A percentile compares a stretch with the other conserved stretches of the same genome.
Evolutionary conservation across 2,329 filamentous ascomycete species (phyloP).

Genomic region (Neocatenulostroma microsporum): DNA sequence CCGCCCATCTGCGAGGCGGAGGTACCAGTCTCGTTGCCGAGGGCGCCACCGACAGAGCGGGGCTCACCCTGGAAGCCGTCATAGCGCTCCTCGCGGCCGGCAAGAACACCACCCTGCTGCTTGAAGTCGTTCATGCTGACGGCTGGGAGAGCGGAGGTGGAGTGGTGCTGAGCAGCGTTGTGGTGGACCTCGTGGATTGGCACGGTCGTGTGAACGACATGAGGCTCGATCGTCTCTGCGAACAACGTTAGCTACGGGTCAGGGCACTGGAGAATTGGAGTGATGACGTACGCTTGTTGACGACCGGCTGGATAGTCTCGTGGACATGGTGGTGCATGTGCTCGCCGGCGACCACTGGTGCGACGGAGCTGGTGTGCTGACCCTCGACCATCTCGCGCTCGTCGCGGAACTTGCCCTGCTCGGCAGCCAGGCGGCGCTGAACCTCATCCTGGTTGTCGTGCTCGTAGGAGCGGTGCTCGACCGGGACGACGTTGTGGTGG

Average conservation of each 20-base stretch:
- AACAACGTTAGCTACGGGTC: neutral
- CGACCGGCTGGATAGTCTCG: slow-evolving; percentile 62
- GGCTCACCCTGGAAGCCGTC: slow-evolving; percentile 58
- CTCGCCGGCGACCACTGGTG: slow-evolving; percentile 50
- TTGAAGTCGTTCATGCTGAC: slow-evolving; percentile 60
- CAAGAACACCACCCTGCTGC: slow-evolving; percentile 46
- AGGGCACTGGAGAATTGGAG: neutral
- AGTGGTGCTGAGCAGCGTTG: slow-evolving; percentile 58
- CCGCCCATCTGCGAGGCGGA: slow-evolving; percentile 11
- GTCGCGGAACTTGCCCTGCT: slow-evolving; percentile 49
- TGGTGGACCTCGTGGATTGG: slow-evolving; percentile 67
- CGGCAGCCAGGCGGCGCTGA: slow-evolving; percentile 42
- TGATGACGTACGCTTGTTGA: slow-evolving; percentile 47
- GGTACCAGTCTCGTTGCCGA: slow-evolving; percentile 12
- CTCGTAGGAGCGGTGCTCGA: slow-evolving; percentile 55
- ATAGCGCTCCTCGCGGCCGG: slow-evolving; percentile 48
- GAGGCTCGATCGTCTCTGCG: slow-evolving; percentile 54
- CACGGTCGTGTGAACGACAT: slow-evolving; percentile 61
- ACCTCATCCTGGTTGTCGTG: slow-evolving; percentile 50
- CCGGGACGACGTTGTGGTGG: slow-evolving; percentile 49
- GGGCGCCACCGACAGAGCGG: slow-evolving; percentile 25
- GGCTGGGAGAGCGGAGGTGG: slow-evolving; percentile 54
- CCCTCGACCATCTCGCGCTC: slow-evolving; percentile 41
- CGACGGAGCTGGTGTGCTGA: slow-evolving; percentile 42
- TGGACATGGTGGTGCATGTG: slow-evolving; percentile 60